Evolutionary conservation across 305 asterid genomes (phyloP), one percentile per base, ranked within the genome.

Genomic region (Caryopteris hybrid): DNA sequence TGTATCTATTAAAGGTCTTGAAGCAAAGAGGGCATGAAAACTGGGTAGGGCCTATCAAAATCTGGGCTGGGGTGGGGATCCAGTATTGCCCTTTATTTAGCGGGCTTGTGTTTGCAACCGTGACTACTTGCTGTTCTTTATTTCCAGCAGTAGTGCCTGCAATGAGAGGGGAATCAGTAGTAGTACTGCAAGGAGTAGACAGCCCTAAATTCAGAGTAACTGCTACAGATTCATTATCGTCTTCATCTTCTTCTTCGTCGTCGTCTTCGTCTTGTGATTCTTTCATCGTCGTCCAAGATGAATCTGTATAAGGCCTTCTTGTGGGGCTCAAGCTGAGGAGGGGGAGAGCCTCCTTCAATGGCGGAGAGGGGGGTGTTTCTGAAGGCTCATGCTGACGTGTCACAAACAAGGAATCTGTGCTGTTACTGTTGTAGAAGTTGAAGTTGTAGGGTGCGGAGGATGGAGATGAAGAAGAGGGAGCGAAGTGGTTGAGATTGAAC

Each of bases 1-100:
- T 89, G 82, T 89, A 89, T 87, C 96, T 87, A 74, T 87, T 89
- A 83, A 89, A 89, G 56, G 90, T 89, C 81, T 85, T 89, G 89
- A 80, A 89, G 88, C 96, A 89, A 82, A 89, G 96, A 11, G 96
- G 96, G 70, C 95, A 89, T n/a, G 96, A 89, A 68, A 89, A 89
- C 76, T 89, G 96, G 52, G 96, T 89, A 18, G 92, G 96, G 61
- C 96, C 96, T 76, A 89, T 87, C 74, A 89, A 69, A 77, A 89
- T 89, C 85, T 89, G 96, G 62, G 96, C 77, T 27, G 96, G 95
- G 12, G 96, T 89, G n/a, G 96, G 96, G 54, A 89, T 89, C 96
- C 96, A 89, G 70, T 89, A 89, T 62, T 89, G 96, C 8, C 96
- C 96, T 69, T 81, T 89, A 76, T 87, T 89, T 21, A 89, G 86